Evolutionary conservation across 495 filamentous ascomycete genomes (phyloP), one percentile per base, ranked within the genome.

Genomic region (Clohesyomyces aquaticus): DNA sequence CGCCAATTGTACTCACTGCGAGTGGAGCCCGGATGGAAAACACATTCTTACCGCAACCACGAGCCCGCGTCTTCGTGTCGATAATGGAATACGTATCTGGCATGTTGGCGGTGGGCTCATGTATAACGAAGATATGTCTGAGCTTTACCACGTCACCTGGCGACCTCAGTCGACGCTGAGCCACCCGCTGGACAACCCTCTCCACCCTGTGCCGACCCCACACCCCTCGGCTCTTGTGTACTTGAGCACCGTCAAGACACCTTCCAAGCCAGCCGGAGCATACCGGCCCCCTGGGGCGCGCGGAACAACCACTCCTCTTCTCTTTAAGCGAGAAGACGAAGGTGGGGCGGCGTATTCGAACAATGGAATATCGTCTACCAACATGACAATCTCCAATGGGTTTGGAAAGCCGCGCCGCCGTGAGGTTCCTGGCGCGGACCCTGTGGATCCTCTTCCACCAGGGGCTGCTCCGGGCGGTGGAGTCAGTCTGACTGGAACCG

Each of bases 301-400:
- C 68, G 94, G 94, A 49, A 84, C 87, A 68, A 79, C 84, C 41
- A 97, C 94, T 0, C 94, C 94, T 9, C 78, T 98, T 61, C 90
- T 93, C 59, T 98, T 98, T 82, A 96, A 95, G 79, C 91, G 94
- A 42, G 94, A 98, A 76, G 94, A 98, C 61, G 90, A 98, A 77
- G 94, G 94, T 48, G 95, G 94, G 45, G 89, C 91, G 0, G 93
- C 93, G 23, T 94, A 91, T 72, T 79, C 89, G 55, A 88, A 86
- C 72, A 93, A 96, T 61, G 92, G 92, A 41, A 81, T 81, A 28
- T 80, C 87, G 0, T 84, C 84, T 22, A 73, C 66, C 12, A 79
- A 83, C 45, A 75, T 67, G 18, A 67, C 50, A 4, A 76, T 85
- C 50, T 94, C 92, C 69, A 90, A 90, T 26, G 66, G 63, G 12